Base-by-base conservation (phyloP, 768 basidiomycete species). In the Tricholoma sp. region DNA sequence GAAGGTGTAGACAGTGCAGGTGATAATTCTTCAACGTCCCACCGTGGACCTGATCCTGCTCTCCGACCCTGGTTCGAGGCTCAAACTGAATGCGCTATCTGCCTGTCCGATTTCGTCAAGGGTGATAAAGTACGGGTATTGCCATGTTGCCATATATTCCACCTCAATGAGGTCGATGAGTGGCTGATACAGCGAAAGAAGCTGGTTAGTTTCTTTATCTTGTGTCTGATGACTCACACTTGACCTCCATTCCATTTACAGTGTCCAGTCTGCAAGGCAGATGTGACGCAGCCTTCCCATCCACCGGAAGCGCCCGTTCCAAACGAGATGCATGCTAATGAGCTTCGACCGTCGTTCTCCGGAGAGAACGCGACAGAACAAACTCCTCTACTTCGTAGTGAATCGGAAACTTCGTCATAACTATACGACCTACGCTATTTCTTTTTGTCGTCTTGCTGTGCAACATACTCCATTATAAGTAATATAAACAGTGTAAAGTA, bases 121-220 rank as follows among this genome's bases (percentile, higher is more conserved):
- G 94, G 94, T 2, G 96, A 98, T 67, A 82, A 84, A 63, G 91
- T 98, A 42, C 83, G 95, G 62, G 91, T 95, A 52, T 68, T 98
- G 39, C 96, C 96, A 1, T 98, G 96, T 65, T 88, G 90, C 48
- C 96, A 98, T 68, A 85, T 98, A 53, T 98, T 97, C 73, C 96
- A 98, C 71, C 80, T 91, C 45, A 80, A 86, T 34, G 96, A 98
- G 68, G 83, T 97, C 37, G 93, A 94, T 68, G 81, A 88, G 60
- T 98, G 96, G 96, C 73, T 98, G 57, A 87, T 95, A 55, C 85
- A 89, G 58, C 83, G 91, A 70, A 92, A 94, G 77, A 97, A 97
- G 76, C 72, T 96, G 70, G 94, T 95, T 65, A 66, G 88, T 77
- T 50, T 54, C 52, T 29, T 57, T 41, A 52, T 17, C 33, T 32